phyloP scores from a whole-genome alignment of 257 asterid genomes.

The Solanum virginianum region DNA sequence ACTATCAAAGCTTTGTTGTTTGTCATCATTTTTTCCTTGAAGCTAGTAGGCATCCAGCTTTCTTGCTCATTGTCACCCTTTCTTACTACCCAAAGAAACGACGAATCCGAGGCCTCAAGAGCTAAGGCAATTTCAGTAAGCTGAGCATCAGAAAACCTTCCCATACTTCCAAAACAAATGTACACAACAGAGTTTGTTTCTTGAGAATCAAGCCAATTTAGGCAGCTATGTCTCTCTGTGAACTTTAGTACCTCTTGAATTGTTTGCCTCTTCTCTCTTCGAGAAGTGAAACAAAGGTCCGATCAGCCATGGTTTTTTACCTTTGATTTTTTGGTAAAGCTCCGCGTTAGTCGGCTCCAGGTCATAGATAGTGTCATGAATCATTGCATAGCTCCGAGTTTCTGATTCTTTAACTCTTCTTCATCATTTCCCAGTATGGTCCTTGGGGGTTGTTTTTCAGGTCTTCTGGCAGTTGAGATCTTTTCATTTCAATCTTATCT shows the following conservation, averaged over 20 bases:
- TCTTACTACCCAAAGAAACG: conserved; percentile 14
- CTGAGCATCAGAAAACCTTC: conserved; percentile 3
- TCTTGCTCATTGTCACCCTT: background rate
- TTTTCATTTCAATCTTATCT: conserved; percentile 7
- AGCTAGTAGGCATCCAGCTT: conserved; percentile 8
- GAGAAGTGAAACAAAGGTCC: conserved; percentile 20
- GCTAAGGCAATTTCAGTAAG: conserved; percentile 7
- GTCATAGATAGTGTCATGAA: conserved; percentile 6
- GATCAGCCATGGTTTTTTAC: conserved; percentile 1
- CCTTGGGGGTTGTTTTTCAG: background rate
- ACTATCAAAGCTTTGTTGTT: conserved; percentile 5
- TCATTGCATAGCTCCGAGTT: conserved; percentile 4
- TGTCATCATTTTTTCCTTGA: background rate
- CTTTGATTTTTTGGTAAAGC: background rate
- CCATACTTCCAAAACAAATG: conserved; percentile 14
- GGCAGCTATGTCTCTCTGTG: background rate
- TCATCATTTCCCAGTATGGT: background rate
- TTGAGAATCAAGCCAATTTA: conserved; percentile 9
- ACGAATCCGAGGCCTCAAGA: conserved; percentile 4
- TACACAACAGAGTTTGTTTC: background rate
- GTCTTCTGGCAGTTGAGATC: conserved; percentile 5
- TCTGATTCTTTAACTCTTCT: conserved; percentile 2
- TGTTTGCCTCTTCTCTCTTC: background rate
- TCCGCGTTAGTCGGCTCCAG: conserved; percentile 16
- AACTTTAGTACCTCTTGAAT: background rate